phyloP scores from a whole-genome alignment of 441 rosid genomes.

The Adansonia madagascariensis region DNA sequence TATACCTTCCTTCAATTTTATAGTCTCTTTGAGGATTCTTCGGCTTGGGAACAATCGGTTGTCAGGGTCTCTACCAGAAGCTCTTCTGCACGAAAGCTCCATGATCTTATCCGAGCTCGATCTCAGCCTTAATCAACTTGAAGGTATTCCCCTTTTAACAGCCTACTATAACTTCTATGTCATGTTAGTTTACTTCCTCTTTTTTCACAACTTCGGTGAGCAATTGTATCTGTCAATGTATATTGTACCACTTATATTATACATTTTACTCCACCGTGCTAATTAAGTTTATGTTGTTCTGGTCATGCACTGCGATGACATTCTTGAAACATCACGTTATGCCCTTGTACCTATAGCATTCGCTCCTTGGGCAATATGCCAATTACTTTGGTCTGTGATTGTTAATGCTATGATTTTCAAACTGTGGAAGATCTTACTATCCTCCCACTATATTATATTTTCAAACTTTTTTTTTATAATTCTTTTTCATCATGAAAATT shows the following conservation, averaged over 20 bases:
- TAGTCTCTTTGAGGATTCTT: constrained; percentile 72
- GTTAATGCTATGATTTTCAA: constrained; percentile 1
- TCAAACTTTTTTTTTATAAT: not conserved
- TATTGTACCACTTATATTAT: constrained; percentile 9
- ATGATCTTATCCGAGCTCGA: constrained; percentile 76
- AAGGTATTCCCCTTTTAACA: constrained; percentile 54
- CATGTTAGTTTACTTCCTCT: not conserved
- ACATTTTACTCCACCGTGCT: not conserved
- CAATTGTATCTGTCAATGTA: not conserved
- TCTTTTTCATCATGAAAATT: constrained; percentile 10
- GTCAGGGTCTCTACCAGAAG: constrained; percentile 65
- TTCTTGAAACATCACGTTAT: not conserved
- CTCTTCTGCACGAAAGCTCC: constrained; percentile 70
- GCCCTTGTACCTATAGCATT: not conserved
- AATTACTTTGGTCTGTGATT: constrained; percentile 12
- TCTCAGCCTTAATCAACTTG: constrained; percentile 77
- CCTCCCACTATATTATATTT: not conserved
- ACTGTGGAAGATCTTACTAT: not conserved
- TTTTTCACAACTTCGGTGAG: not conserved
- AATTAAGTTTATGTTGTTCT: not conserved
- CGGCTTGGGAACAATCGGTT: constrained; percentile 68
- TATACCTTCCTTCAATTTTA: constrained; percentile 66
- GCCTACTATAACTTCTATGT: constrained; percentile 1
- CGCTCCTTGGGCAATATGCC: not conserved
- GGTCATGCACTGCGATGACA: not conserved